A percentile compares a stretch with the other conserved stretches of the same genome.
phyloP scores from a whole-genome alignment of 2,329 filamentous ascomycete species.

The Fusarium tjaetaba region DNA sequence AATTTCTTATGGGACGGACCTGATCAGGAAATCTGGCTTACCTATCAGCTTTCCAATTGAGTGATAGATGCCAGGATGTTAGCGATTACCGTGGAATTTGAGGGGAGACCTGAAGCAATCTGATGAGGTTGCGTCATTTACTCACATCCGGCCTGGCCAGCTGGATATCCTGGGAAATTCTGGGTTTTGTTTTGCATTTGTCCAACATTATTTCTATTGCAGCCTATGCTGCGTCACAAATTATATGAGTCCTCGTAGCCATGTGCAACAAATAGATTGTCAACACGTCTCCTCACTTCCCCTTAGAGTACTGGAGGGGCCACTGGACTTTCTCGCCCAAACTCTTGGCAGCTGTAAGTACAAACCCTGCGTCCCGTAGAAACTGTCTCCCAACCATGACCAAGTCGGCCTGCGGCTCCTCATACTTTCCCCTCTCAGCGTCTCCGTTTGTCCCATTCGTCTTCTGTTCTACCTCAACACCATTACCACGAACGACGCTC shows the following conservation, averaged over 20 bases:
- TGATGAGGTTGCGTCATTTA: background rate
- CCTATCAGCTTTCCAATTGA: fast-evolving
- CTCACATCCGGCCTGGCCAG: background rate
- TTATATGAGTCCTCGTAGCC: too few species aligned
- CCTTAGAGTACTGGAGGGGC: constrained; percentile 69
- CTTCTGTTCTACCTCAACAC: fast-evolving
- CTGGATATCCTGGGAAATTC: background rate
- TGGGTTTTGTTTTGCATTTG: background rate
- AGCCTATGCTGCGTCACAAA: too few species aligned
- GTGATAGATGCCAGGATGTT: fast-evolving
- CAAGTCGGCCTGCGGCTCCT: constrained; percentile 67
- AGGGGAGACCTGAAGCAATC: background rate
- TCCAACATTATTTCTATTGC: too few species aligned
- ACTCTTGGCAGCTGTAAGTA: constrained; percentile 76
- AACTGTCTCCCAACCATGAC: constrained; percentile 79
- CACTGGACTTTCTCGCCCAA: constrained; percentile 75
- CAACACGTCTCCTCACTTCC: fast-evolving
- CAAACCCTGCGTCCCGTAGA: constrained; percentile 81
- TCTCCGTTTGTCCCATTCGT: background rate
- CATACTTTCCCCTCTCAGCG: constrained; percentile 54
- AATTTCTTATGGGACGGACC: too few species aligned
- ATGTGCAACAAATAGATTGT: too few species aligned
- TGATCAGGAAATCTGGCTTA: fast-evolving
- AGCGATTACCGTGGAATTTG: background rate
- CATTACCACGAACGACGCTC: background rate